phyloP scores from a whole-genome alignment of 2,329 filamentous ascomycete species.

The Nemania diffusa region DNA sequence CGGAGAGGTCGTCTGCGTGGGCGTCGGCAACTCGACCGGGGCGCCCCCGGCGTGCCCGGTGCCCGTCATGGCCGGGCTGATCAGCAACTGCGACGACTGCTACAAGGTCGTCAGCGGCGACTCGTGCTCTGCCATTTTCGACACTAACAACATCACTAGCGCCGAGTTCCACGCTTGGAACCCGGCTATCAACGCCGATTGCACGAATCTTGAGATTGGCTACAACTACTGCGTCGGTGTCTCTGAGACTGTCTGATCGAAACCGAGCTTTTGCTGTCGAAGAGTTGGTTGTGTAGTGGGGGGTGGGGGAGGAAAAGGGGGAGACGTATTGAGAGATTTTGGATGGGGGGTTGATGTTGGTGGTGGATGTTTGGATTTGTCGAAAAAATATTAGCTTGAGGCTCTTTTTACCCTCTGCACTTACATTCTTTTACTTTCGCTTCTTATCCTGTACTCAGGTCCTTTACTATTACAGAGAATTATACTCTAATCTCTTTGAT shows the following conservation, averaged over 20 bases:
- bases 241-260: constrained; percentile 4
- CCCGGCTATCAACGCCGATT: constrained; percentile 37
- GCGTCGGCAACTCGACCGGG: constrained; percentile 9
- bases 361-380: background rate
- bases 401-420: too few species aligned
- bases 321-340: background rate
- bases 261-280: background rate
- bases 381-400: too few species aligned
- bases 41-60: constrained; percentile 36
- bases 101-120: constrained; percentile 41
- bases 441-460: background rate
- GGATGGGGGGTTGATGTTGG: background rate
- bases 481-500: background rate
- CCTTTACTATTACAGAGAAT: background rate
- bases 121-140: constrained; percentile 35
- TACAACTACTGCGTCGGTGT: constrained; percentile 45
- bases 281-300: background rate
- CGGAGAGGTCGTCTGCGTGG: constrained; percentile 41
- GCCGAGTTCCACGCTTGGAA: constrained; percentile 40
- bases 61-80: constrained; percentile 33
- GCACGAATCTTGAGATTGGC: constrained; percentile 41
- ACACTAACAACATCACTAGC: constrained; percentile 28
- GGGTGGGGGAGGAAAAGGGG: background rate
- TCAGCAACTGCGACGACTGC: constrained; percentile 40
- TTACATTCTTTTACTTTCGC: background rate